Base-by-base conservation (phyloP, 192 early-diverging fungal species). In the Coemansia sp. region DNA sequence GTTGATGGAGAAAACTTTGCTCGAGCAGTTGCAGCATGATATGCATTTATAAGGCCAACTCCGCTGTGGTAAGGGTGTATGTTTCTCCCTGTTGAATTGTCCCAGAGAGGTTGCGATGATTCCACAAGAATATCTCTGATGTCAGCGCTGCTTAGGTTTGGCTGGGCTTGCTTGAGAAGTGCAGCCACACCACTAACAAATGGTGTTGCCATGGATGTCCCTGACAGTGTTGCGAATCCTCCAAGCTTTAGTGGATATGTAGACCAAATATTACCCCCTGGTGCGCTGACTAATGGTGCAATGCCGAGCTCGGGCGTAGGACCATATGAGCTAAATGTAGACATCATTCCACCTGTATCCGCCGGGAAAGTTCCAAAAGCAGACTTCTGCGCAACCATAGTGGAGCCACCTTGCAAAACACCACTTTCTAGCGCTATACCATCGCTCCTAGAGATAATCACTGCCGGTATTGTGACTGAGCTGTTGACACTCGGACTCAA, bases 151-250 rank as follows among this genome's bases (percentile, higher is more conserved):
- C 23, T 73, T 71, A 29, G 75, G 65, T 2, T 26, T 13, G 81
- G 83, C n/a, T 63, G 58, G 18, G 79, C 75, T 49, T 89, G 84
- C 39, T 84, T 69, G 7, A 89, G 58, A 15, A 95, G 69, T 0
- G 90, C 92, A 5, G 84, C 74, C 4, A 84, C 68, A 16, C 92
- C 93, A 39, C 87, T 80, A 26, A 90, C 71, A 64, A 90, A 89
- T 1, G 93, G 90, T 28, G 85, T 80, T 7, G 93, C 81, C 92
- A 95, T 92, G 25, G 89, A 91, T n/a, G 93, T 94, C 13, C 92
- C 93, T 21, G 86, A 84, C 20, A 78, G 53, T 28, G 83, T 65
- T 31, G 61, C 73, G 15, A 81, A 86, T 15, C 52, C 26, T n/a
- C 83, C 81, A 42, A 65, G 46, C 23, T 69, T 71, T 9, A 77